These are phyloP conservation scores for Endoconidiophora polonica DNA, from an alignment of 2,329 filamentous ascomycete genomes.

Conservation along the genomic window DNA sequence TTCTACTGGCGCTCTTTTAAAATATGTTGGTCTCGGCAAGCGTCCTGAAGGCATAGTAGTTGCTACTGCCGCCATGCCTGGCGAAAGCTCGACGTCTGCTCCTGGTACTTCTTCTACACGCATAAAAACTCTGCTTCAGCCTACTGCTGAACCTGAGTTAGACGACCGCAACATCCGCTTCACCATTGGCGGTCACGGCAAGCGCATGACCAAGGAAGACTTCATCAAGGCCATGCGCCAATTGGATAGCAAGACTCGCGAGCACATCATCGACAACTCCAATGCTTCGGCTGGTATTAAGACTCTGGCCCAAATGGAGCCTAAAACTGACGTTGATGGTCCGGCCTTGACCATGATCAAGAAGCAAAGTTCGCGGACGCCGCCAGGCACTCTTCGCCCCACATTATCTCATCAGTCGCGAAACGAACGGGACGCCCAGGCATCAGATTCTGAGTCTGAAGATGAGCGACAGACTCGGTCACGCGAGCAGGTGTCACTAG, in stretches of 20 bases:
- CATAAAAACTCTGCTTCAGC: conserved; percentile 21
- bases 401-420: not conserved
- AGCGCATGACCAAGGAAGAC: conserved; percentile 63
- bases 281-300: conserved; percentile 32
- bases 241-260: conserved; percentile 48
- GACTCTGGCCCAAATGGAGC: conserved; percentile 28
- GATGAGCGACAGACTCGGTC: not conserved
- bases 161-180: conserved; percentile 62
- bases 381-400: conserved; percentile 9
- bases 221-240: conserved; percentile 60
- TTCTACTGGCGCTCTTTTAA: conserved; percentile 26
- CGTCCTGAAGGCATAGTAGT: conserved; percentile 4
- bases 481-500: no score
- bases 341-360: not conserved
- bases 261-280: conserved; percentile 36
- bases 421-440: conserved; percentile 13
- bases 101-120: conserved; percentile 14
- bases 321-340: conserved; percentile 4
- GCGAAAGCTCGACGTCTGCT: conserved; percentile 16
- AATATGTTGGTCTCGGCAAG: conserved; percentile 35
- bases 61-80: not conserved
- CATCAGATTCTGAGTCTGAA: conserved; percentile 15
- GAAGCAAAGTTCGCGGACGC: conserved; percentile 1
- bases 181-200: conserved; percentile 55
- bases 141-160: conserved; percentile 30